These are phyloP conservation scores for Actinomucor elegans DNA, from an alignment of 371 early-diverging fungal species.

Conservation along the genomic window DNA sequence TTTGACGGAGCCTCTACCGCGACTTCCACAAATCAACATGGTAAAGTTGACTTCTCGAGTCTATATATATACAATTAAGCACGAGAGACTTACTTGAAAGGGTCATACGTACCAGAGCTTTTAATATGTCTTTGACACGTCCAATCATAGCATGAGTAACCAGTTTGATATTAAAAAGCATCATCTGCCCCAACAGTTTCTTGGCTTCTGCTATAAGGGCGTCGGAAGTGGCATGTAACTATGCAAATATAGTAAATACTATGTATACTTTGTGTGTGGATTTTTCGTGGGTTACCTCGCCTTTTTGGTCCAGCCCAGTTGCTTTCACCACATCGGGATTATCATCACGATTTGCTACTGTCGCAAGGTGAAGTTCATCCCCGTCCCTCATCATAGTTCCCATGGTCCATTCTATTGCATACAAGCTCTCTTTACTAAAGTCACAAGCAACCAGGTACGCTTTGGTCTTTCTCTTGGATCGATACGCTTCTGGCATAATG, in stretches of 20 bases:
- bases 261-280: not conserved
- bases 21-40: slow-evolving; percentile 14
- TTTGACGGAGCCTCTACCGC: slow-evolving; percentile 19
- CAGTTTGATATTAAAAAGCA: slow-evolving; percentile 48
- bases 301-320: slow-evolving; percentile 21
- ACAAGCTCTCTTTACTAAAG: slow-evolving; percentile 41
- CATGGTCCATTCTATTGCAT: slow-evolving; percentile 56
- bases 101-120: slow-evolving; percentile 30
- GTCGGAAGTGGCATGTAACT: slow-evolving; percentile 32
- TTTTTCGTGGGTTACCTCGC: no score
- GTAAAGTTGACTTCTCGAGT: slow-evolving; percentile 10
- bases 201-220: slow-evolving; percentile 25
- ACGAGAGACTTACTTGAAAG: no score
- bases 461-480: slow-evolving; percentile 19
- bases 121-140: slow-evolving; percentile 39
- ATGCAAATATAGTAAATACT: not conserved
- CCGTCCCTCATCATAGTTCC: slow-evolving; percentile 59
- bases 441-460: slow-evolving; percentile 43
- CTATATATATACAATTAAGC: slow-evolving; percentile 2
- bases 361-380: slow-evolving; percentile 54
- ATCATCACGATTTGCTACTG: slow-evolving; percentile 52
- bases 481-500: slow-evolving; percentile 2
- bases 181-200: slow-evolving; percentile 35
- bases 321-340: slow-evolving; percentile 36
- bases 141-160: slow-evolving; percentile 53